Evolutionary conservation across 2,329 filamentous ascomycete species (phyloP).

Genomic region (Ophidiomyces ophidiicola): DNA sequence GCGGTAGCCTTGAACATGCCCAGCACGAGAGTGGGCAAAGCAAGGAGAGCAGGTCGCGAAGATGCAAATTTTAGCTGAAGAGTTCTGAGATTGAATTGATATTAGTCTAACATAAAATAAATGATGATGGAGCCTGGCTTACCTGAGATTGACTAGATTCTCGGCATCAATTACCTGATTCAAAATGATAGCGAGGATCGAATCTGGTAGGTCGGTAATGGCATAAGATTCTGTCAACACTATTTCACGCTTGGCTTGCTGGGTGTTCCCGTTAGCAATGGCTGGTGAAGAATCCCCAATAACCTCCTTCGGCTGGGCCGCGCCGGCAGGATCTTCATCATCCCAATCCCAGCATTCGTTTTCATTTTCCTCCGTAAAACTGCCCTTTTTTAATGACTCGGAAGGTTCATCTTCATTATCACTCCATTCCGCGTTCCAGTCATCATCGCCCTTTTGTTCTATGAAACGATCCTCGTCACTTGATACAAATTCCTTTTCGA

Average conservation of each 20-base stretch:
- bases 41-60: slow-evolving; percentile 33
- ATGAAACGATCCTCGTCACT: slow-evolving; percentile 55
- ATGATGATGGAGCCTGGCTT: slow-evolving; percentile 17
- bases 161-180: slow-evolving; percentile 34
- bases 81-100: slow-evolving; percentile 16
- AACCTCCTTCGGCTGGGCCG: slow-evolving; percentile 11
- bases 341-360: slow-evolving; percentile 76
- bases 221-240: slow-evolving; percentile 75
- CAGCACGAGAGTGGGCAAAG: slow-evolving; percentile 36
- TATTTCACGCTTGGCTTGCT: slow-evolving; percentile 45
- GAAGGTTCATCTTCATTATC: slow-evolving; percentile 37
- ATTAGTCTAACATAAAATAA: neutral
- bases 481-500: slow-evolving; percentile 71
- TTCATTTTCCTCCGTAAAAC: slow-evolving; percentile 9
- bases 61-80: slow-evolving; percentile 29
- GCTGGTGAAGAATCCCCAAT: neutral
- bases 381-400: slow-evolving; percentile 10
- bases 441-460: slow-evolving; percentile 42
- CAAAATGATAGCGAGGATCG: slow-evolving; percentile 43
- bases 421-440: slow-evolving; percentile 70
- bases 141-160: slow-evolving; percentile 27
- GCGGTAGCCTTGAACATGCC: slow-evolving; percentile 42
- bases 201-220: slow-evolving; percentile 75
- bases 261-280: slow-evolving; percentile 9
- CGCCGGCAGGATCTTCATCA: slow-evolving; percentile 42